These are phyloP conservation scores for Solanum ahanhuiri DNA, from an alignment of 257 asterid genomes.

Conservation along the genomic window DNA sequence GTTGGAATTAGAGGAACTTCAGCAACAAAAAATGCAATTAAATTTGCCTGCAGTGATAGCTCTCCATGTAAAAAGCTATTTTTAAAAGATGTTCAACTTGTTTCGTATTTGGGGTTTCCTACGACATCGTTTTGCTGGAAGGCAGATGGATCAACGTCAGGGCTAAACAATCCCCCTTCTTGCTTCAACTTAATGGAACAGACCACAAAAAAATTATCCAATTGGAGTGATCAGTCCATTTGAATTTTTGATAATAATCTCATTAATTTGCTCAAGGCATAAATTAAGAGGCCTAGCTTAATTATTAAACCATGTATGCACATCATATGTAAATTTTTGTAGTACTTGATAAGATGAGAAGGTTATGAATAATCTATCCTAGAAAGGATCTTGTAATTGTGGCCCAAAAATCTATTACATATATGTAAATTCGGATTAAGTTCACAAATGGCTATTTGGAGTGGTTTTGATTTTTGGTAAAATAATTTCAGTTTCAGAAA, in stretches of 20 bases:
- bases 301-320: too few relatives aligned
- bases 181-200: slow-evolving; percentile 35
- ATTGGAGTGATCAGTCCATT: not conserved
- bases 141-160: slow-evolving; percentile 52
- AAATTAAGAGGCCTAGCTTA: not conserved
- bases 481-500: not conserved
- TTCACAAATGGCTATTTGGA: not conserved
- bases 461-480: not conserved
- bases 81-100: slow-evolving; percentile 44
- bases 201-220: not conserved
- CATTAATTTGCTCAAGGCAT: not conserved
- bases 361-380: not conserved
- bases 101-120: slow-evolving; percentile 16
- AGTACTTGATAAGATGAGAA: not conserved
- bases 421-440: not conserved
- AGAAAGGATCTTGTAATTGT: not conserved
- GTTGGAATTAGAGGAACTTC: slow-evolving; percentile 55
- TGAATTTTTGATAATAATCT: not conserved
- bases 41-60: slow-evolving; percentile 58
- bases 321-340: not conserved
- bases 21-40: slow-evolving; percentile 52
- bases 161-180: slow-evolving; percentile 38
- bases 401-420: not conserved
- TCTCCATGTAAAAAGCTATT: slow-evolving; percentile 47
- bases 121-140: slow-evolving; percentile 67